Conservation (phyloP, 176 grass and related monocot genomes). For the Puccinellia tenuiflora region DNA sequence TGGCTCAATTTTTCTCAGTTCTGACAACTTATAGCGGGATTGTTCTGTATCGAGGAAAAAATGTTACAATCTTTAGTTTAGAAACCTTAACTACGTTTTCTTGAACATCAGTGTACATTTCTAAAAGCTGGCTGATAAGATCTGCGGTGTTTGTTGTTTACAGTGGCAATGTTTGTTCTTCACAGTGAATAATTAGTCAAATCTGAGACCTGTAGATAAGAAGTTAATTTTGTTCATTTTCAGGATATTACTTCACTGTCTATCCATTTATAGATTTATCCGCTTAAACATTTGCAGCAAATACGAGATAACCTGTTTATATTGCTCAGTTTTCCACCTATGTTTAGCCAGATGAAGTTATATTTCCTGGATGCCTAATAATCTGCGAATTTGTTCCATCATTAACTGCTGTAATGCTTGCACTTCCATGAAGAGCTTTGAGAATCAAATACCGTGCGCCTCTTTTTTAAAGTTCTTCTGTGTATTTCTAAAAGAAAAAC, state of each 20-base stretch:
- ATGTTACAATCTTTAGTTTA: conserved; percentile 16
- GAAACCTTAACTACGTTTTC: background rate
- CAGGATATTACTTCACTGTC: background rate
- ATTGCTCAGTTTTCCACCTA: background rate
- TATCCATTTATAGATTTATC: background rate
- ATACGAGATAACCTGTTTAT: background rate
- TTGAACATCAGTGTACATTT: conserved; percentile 33
- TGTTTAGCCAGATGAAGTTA: background rate
- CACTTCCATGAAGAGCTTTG: background rate
- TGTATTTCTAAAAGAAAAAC: conserved; percentile 17
- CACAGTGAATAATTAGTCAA: background rate
- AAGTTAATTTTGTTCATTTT: conserved; percentile 27
- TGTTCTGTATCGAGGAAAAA: conserved; percentile 26
- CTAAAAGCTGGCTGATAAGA: conserved; percentile 8
- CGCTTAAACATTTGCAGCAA: background rate
- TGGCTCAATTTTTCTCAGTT: conserved; percentile 24
- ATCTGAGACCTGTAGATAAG: conserved; percentile 22
- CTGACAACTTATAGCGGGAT: conserved; percentile 26
- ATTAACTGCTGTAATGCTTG: background rate
- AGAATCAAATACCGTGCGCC: no score
- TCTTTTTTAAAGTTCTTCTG: background rate
- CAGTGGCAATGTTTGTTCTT: background rate
- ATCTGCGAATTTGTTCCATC: background rate
- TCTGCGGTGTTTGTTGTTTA: background rate
- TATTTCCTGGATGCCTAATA: background rate